A percentile compares a stretch with the other conserved stretches of the same genome.
These are phyloP conservation scores for Marvania coccoides DNA, from an alignment of 139 green algal species.

Conservation along the genomic window DNA sequence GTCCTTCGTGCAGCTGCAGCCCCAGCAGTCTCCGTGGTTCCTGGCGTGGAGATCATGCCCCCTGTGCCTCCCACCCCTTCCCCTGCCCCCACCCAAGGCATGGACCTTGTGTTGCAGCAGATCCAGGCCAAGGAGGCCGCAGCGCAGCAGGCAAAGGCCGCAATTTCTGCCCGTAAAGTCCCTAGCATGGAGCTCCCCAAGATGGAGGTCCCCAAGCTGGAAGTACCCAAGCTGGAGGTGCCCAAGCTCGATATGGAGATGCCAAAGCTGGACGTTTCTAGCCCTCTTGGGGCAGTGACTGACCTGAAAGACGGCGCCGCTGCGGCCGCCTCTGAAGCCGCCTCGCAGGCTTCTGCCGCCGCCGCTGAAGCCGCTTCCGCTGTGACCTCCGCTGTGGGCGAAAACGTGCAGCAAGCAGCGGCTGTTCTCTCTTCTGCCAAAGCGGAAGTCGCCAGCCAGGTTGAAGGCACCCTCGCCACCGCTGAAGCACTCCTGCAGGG, in stretches of 20 bases:
- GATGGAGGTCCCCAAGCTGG: not conserved
- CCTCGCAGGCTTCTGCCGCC: not conserved
- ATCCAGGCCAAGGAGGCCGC: not conserved
- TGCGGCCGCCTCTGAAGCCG: not conserved
- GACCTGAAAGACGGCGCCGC: not conserved
- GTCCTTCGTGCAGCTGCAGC: no score
- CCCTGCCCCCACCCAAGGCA: constrained; percentile 5
- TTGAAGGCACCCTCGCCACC: not conserved
- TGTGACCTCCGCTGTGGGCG: not conserved
- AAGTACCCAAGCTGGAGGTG: not conserved
- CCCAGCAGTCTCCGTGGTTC: not conserved
- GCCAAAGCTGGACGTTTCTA: not conserved
- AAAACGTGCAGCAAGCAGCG: not conserved
- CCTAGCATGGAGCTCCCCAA: not conserved
- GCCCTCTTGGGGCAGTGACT: not conserved
- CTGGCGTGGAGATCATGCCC: constrained; percentile 2
- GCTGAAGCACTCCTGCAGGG: not conserved
- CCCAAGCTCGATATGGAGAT: not conserved
- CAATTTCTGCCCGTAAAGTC: not conserved
- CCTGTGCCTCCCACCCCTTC: not conserved
- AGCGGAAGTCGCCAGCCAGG: not conserved
- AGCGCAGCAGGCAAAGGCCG: not conserved
- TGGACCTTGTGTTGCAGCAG: constrained; percentile 19
- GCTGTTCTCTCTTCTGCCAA: not conserved
- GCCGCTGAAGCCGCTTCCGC: not conserved